Evolutionary conservation across 371 early-diverging fungal species (phyloP).

Genomic region (Saksenaea oblongispora): DNA sequence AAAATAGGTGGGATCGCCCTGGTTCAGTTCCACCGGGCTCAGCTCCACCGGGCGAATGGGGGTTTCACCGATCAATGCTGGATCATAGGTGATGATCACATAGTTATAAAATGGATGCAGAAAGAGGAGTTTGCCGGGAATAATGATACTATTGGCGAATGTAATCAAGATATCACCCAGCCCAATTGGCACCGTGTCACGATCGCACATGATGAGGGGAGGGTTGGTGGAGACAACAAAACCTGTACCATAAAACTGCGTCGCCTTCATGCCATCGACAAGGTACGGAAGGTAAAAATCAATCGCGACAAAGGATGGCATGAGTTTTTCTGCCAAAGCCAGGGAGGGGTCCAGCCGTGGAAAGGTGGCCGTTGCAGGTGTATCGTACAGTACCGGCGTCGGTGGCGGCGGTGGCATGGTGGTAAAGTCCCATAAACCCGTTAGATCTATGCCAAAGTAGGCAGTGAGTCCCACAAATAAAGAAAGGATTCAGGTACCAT

Average conservation of each 20-base stretch:
- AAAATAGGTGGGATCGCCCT: conserved; percentile 61
- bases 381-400: conserved; percentile 22
- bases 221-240: conserved; percentile 69
- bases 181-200: conserved; percentile 77
- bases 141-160: conserved; percentile 78
- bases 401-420: conserved; percentile 68
- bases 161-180: conserved; percentile 79
- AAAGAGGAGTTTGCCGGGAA: conserved; percentile 72
- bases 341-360: conserved; percentile 61
- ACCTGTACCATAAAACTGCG: conserved; percentile 73
- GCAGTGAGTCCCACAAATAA: too few relatives aligned
- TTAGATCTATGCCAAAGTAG: conserved; percentile 44
- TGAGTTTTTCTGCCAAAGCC: conserved; percentile 61
- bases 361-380: conserved; percentile 64
- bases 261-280: conserved; percentile 69
- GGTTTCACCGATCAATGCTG: conserved; percentile 69
- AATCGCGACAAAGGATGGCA: conserved; percentile 73
- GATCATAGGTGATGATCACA: conserved; percentile 75
- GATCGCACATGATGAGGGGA: conserved; percentile 76
- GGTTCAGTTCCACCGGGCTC: conserved; percentile 57
- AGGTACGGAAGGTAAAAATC: conserved; percentile 72
- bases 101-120: conserved; percentile 84
- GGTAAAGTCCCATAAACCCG: conserved; percentile 84
- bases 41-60: conserved; percentile 65
- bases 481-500: conserved; percentile 59